Percentiles rank a stretch among this genome's conserved stretches.
Conservation (phyloP, 306 rosid species). For the Prunus dulcis region DNA sequence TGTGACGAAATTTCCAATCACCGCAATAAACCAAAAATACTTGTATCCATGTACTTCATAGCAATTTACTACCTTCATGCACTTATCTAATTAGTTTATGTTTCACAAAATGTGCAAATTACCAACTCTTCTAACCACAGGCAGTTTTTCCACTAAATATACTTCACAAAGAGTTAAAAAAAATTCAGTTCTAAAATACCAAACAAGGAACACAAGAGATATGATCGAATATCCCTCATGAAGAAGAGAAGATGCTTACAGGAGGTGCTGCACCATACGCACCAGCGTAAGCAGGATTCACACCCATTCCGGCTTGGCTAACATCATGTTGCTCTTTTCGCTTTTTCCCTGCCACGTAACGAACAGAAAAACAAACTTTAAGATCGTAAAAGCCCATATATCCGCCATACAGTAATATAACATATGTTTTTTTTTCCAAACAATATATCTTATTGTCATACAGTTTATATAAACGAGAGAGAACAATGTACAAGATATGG, state of each 20-base stretch:
- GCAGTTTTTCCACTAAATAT: not conserved
- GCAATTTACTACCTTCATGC: not conserved
- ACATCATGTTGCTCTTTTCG: slow-evolving; percentile 88
- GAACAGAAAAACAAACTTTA: not conserved
- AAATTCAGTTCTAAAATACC: not conserved
- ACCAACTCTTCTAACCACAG: not conserved
- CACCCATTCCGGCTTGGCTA: slow-evolving; percentile 76
- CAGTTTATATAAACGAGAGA: not conserved
- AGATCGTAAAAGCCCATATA: slow-evolving; percentile 2
- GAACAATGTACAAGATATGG: not conserved
- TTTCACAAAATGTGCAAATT: not conserved
- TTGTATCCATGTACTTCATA: not conserved
- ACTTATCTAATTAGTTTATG: not conserved
- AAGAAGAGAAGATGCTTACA: slow-evolving; percentile 44
- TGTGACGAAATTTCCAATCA: not conserved
- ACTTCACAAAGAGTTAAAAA: not conserved
- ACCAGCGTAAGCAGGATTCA: slow-evolving; percentile 80
- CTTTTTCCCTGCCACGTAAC: slow-evolving; percentile 62
- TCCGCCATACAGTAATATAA: not conserved
- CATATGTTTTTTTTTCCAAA: not conserved
- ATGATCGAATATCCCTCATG: not conserved
- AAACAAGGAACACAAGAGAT: not conserved
- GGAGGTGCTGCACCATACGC: slow-evolving; percentile 74
- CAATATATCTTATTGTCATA: not conserved
- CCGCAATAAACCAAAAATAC: not conserved